Base-by-base conservation (phyloP, 352 stramenopile genomes). In the Achlya hypogyna region DNA sequence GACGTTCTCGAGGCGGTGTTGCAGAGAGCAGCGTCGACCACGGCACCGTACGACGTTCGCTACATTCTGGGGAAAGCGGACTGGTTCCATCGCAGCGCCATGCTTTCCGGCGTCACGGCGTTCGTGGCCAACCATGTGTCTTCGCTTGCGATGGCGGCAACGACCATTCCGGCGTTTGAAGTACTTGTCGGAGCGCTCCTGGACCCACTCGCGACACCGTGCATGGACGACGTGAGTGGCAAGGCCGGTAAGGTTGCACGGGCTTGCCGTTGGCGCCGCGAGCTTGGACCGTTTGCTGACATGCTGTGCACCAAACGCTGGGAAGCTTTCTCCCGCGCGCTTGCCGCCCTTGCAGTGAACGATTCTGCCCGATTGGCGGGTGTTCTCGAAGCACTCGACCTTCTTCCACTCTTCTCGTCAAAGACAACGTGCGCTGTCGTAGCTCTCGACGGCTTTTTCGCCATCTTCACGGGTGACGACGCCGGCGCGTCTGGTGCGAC, bases 31-130 rank as follows among this genome's bases (percentile, higher is more conserved):
- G 49, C 25, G 2, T 12, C 49, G 12, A 56, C 18, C 10, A n/a
- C 14, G 25, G 8, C 25, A n/a, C n/a, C n/a, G n/a, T n/a, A n/a
- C 25, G 31, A 59, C 3, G 28, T 67, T 16, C 45, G 60, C 23
- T 20, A 6, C 0, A 58, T 58, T 28, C 23, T 67, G 40, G 9
- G 16, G 4, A 18, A 51, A 5, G 23, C 34, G 27, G 28, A 18
- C n/a, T 67, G 60, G 60, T 67, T 20, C 29, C 20, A 31, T 9
- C 34, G 28, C 22, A 67, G 60, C 34, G 18, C 51, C 16, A 14
- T 59, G 34, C 51, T 60, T n/a, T 59, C 60, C 6, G 60, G 60
- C 16, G 60, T 67, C 47, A 34, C 60, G 9, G n/a, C 45, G 4
- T 25, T 28, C 45, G 34, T 67, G 9, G 45, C 60, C 10, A 12